A percentile compares a stretch with the other conserved stretches of the same genome.
Evolutionary conservation across 106 monocot genomes (phyloP).

Genomic region (Phalaenopsis aphrodite): DNA sequence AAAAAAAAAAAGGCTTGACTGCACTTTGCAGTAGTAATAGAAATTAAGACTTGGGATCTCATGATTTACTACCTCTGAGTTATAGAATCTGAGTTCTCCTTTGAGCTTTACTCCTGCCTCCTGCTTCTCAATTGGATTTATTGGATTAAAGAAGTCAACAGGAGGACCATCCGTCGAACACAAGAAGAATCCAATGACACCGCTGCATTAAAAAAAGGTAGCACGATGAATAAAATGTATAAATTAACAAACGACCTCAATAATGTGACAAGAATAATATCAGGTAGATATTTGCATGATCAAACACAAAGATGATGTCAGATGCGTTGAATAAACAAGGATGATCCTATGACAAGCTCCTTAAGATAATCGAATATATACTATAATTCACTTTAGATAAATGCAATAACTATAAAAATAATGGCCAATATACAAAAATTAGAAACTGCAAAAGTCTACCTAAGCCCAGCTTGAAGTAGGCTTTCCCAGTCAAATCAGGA

Average conservation of each 20-base stretch:
- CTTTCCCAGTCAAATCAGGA: slow-evolving; percentile 13
- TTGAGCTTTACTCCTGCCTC: slow-evolving; percentile 22
- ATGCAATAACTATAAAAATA: background rate
- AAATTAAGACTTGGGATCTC: background rate
- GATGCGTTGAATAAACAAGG: background rate
- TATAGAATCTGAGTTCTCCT: slow-evolving; percentile 65
- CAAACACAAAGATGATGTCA: background rate
- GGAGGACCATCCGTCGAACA: slow-evolving; percentile 64
- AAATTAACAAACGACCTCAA: background rate
- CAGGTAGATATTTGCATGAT: background rate
- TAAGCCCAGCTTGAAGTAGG: slow-evolving; percentile 22
- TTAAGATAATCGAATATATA: background rate
- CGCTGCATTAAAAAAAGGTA: slow-evolving; percentile 33
- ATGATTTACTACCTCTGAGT: slow-evolving; percentile 49
- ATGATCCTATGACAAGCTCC: background rate
- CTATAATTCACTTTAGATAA: background rate
- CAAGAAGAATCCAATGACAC: slow-evolving; percentile 78
- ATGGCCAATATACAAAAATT: background rate
- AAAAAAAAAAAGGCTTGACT: background rate
- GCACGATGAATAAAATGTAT: background rate
- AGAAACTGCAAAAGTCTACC: slow-evolving; percentile 12
- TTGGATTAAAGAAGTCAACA: slow-evolving; percentile 64
- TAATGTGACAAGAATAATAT: background rate
- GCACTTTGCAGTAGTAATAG: background rate
- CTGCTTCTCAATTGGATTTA: slow-evolving; percentile 74